Conservation (phyloP, 345 rosid genomes). For the Citrus australasica region DNA sequence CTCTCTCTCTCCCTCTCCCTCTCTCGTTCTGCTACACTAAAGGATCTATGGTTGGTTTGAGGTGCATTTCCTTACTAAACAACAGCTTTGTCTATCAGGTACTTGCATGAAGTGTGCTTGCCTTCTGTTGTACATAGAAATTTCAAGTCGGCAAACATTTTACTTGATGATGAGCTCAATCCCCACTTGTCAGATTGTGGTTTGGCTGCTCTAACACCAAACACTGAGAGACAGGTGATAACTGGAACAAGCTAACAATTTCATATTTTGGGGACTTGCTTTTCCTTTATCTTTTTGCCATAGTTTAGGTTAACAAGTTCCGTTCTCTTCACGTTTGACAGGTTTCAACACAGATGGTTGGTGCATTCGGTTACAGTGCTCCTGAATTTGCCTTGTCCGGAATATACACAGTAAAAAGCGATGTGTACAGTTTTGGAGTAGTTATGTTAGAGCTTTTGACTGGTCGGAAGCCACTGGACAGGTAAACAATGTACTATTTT, state of each 20-base stretch:
- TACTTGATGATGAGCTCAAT: conserved; percentile 92
- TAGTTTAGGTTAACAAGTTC: background rate
- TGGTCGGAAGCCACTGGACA: conserved; percentile 95
- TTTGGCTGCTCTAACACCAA: conserved; percentile 89
- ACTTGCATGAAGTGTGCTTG: conserved; percentile 98
- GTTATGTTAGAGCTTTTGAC: conserved; percentile 98
- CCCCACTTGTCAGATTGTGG: conserved; percentile 96
- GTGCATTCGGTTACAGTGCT: conserved; percentile 97
- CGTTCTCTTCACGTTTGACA: conserved; percentile 27
- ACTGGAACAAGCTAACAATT: background rate
- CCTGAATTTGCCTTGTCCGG: conserved; percentile 98
- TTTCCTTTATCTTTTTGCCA: background rate
- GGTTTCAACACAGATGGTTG: conserved; percentile 94
- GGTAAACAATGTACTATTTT: conserved; percentile 36
- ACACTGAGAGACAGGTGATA: conserved; percentile 87
- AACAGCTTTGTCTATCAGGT: conserved; percentile 43
- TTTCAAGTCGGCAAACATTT: conserved; percentile 95
- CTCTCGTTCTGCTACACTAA: background rate
- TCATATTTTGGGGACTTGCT: background rate
- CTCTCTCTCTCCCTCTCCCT: background rate
- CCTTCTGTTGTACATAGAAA: conserved; percentile 96
- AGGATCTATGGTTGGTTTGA: background rate
- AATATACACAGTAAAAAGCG: conserved; percentile 91
- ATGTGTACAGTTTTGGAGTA: conserved; percentile 98
- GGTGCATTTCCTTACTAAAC: conserved; percentile 12